phyloP scores from a whole-genome alignment of 176 grass and related monocot genomes.

The Juncus effusus region DNA sequence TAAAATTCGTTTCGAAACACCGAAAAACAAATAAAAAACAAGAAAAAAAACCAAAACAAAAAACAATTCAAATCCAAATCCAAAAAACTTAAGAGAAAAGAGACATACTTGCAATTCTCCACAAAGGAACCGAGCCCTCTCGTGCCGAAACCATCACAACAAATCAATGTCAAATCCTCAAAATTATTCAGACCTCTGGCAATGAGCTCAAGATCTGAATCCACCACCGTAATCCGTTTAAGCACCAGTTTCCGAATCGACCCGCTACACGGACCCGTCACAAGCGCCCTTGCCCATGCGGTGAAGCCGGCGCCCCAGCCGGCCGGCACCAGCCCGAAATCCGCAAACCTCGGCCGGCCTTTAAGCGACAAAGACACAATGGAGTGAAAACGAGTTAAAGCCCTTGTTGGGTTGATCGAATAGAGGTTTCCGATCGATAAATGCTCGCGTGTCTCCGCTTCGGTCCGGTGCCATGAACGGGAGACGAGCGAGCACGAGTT shows the following conservation, averaged over 20 bases:
- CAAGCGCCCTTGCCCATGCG: slow-evolving; percentile 55
- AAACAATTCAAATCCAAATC: not conserved
- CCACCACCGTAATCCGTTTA: slow-evolving; percentile 80
- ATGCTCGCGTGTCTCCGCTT: slow-evolving; percentile 55
- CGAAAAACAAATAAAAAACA: not conserved
- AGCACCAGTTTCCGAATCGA: slow-evolving; percentile 55
- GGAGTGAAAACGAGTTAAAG: slow-evolving; percentile 57
- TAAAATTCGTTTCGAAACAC: not conserved
- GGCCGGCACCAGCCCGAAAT: slow-evolving; percentile 74
- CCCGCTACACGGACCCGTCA: slow-evolving; percentile 27
- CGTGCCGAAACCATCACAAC: slow-evolving; percentile 88
- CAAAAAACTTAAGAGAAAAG: not conserved
- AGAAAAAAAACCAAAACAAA: slow-evolving; percentile 10
- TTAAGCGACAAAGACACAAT: slow-evolving; percentile 65
- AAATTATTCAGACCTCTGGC: slow-evolving; percentile 44
- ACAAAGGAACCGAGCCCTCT: slow-evolving; percentile 60
- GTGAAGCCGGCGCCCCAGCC: slow-evolving; percentile 75
- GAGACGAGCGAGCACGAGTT: slow-evolving; percentile 72
- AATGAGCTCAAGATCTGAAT: slow-evolving; percentile 72
- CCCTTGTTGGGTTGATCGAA: slow-evolving; percentile 53
- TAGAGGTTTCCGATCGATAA: slow-evolving; percentile 81
- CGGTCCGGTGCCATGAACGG: slow-evolving; percentile 75
- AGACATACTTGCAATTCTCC: slow-evolving; percentile 71
- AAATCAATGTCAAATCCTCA: slow-evolving; percentile 62
- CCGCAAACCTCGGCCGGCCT: slow-evolving; percentile 75